Evolutionary conservation across 2,329 filamentous ascomycete species (phyloP), one percentile per base, ranked within the genome.

Genomic region (Colletotrichum sp.): DNA sequence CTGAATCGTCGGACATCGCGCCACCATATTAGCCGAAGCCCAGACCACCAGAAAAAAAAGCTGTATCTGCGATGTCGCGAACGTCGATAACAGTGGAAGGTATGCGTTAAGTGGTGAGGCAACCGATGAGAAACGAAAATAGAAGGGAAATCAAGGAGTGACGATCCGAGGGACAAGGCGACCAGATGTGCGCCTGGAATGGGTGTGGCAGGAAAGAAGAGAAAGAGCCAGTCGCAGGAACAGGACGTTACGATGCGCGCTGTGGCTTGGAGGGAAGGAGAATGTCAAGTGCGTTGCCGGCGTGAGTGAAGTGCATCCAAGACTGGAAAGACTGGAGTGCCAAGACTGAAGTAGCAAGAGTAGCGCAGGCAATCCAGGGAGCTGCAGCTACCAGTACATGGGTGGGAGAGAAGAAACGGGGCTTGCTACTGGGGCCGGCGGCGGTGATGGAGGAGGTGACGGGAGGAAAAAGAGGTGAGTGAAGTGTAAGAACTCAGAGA

Each of bases 1-100:
- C 82, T 84, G 81, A 65, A 60, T 76, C 60, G 36, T 60, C 68
- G 57, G 71, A 73, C 81, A 86, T 85, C 77, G 80, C 78, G 79
- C 78, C 77, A 76, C 78, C 81, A 82, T 83, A 79, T 84, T 79
- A 84, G 83, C 78, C 77, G 36, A 72, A 69, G 62, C 62, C 57
- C 39, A 68, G 63, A 68, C 59, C 59, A 60, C 59, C 55, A 39
- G 49, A 34, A 62, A 28, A 13, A 49, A 55, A n/a, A 64, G 49
- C 39, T 44, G 39, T 52, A 34, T 76, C 59, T 65, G 57, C 64
- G 44, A 52, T 59, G 57, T 73, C 73, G 74, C 64, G 59, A 26
- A 34, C 18, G 34, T 44, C 68, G 57, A 65, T 36, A 49, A 52
- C 30, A 70, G 57, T 49, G 59, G 12, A 39, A 36, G 44, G 44